Percentiles rank a stretch among this genome's conserved stretches.
Conservation (phyloP, 345 rosid genomes). For the Isatis tinctoria region DNA sequence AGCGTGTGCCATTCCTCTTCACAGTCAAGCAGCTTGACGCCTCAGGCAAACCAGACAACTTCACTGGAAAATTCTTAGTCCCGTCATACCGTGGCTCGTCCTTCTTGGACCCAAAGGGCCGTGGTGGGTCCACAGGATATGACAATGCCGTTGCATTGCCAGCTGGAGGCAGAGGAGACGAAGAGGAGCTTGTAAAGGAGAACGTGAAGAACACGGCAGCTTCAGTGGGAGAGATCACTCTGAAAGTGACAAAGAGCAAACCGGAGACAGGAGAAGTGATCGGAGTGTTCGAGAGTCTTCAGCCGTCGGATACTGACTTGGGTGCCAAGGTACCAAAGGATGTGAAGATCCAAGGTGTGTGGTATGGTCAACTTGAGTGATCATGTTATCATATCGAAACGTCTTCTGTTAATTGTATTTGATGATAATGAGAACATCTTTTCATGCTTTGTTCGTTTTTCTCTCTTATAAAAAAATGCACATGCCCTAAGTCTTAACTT, state of each 20-base stretch:
- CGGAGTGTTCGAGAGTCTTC: conserved; percentile 92
- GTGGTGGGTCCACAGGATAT: conserved; percentile 91
- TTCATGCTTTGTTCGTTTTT: conserved; percentile 5
- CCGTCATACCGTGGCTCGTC: conserved; percentile 93
- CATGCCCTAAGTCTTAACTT: conserved; percentile 1
- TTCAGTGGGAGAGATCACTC: conserved; percentile 75
- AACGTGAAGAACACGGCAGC: conserved; percentile 66
- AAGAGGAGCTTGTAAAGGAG: conserved; percentile 82
- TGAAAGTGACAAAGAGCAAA: conserved; percentile 74
- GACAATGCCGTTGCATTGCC: conserved; percentile 91
- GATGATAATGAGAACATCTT: conserved; percentile 19
- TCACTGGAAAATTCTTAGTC: conserved; percentile 70
- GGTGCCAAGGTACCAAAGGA: conserved; percentile 97
- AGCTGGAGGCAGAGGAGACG: conserved; percentile 80
- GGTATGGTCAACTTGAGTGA: conserved; percentile 95
- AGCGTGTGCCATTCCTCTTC: conserved; percentile 94
- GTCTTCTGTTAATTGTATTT: conserved; percentile 15
- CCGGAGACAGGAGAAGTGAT: conserved; percentile 92
- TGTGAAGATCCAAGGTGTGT: conserved; percentile 87
- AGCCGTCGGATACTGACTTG: conserved; percentile 98
- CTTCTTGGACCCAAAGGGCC: conserved; percentile 98
- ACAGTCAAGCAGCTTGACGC: conserved; percentile 87
- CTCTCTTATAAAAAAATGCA: conserved; percentile 4
- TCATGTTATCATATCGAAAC: conserved; percentile 25
- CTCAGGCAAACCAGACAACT: conserved; percentile 79